phyloP scores from a whole-genome alignment of 192 early-diverging fungal genomes.

The Backusella psychrophila region DNA sequence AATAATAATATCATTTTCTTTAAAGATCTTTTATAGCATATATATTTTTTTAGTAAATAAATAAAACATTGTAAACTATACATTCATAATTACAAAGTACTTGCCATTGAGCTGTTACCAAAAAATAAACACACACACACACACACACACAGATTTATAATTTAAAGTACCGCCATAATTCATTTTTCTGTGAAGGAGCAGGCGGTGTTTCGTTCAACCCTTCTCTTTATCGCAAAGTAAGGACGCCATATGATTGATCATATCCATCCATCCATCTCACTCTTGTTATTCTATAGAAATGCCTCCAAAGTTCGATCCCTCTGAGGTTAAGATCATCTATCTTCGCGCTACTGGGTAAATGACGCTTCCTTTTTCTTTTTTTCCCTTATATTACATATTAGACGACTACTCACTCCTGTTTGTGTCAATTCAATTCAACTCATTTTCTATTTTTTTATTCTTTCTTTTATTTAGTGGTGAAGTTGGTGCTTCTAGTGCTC shows the following conservation, averaged over 20 bases:
- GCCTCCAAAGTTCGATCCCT: constrained; percentile 90
- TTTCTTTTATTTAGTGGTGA: constrained; percentile 18
- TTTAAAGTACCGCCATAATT: neutral
- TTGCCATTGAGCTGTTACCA: too few relatives aligned
- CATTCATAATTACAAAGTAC: too few relatives aligned
- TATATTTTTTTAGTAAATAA: too few relatives aligned
- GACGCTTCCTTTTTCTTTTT: too few relatives aligned
- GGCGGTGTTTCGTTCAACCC: neutral
- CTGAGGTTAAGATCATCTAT: constrained; percentile 79
- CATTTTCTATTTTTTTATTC: neutral
- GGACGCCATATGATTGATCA: neutral
- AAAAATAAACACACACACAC: too few relatives aligned
- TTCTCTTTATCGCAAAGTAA: constrained; percentile 14
- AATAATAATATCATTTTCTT: neutral
- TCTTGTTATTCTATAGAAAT: constrained; percentile 14
- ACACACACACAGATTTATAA: neutral
- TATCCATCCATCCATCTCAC: constrained; percentile 28
- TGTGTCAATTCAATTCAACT: neutral
- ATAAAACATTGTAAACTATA: too few relatives aligned
- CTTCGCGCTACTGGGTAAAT: constrained; percentile 86
- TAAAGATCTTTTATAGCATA: neutral
- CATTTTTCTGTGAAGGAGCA: neutral
- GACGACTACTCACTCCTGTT: too few relatives aligned
- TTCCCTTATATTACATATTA: too few relatives aligned
- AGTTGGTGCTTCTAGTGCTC: constrained; percentile 93